These are phyloP conservation scores for Psidium friedrichsthalianum DNA, from an alignment of 345 rosid genomes.

Conservation along the genomic window DNA sequence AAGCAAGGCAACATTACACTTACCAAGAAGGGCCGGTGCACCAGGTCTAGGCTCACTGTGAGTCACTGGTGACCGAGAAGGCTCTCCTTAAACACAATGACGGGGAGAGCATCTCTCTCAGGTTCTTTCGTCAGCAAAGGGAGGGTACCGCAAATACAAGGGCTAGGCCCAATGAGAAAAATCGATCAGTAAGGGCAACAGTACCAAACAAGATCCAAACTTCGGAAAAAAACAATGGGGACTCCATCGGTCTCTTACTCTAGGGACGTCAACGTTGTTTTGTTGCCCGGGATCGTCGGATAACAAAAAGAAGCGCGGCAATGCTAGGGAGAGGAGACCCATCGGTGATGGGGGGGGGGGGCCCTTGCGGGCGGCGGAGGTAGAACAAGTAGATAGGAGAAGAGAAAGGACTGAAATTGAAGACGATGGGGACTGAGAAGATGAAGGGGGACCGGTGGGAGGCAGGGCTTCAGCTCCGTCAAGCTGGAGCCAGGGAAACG, in stretches of 20 bases:
- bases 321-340: constrained; percentile 60
- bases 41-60: constrained; percentile 49
- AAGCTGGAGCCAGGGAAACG: background rate
- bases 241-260: constrained; percentile 15
- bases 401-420: constrained; percentile 67
- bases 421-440: constrained; percentile 69
- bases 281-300: background rate
- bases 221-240: background rate
- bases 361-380: constrained; percentile 60
- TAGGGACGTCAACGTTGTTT: constrained; percentile 8
- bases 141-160: too few relatives aligned
- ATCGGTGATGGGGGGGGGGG: too few relatives aligned
- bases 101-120: constrained; percentile 92
- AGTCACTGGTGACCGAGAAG: constrained; percentile 63
- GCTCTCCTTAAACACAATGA: constrained; percentile 67
- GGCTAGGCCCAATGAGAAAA: constrained; percentile 17
- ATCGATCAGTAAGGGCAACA: background rate
- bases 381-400: constrained; percentile 71
- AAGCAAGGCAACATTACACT: background rate
- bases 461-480: constrained; percentile 62
- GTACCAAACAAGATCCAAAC: background rate
- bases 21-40: background rate
- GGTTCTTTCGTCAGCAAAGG: constrained; percentile 65
- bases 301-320: constrained; percentile 32
- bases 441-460: constrained; percentile 69